Base-by-base conservation (phyloP, 148 eudicot species). In the Arbutus unedo region DNA sequence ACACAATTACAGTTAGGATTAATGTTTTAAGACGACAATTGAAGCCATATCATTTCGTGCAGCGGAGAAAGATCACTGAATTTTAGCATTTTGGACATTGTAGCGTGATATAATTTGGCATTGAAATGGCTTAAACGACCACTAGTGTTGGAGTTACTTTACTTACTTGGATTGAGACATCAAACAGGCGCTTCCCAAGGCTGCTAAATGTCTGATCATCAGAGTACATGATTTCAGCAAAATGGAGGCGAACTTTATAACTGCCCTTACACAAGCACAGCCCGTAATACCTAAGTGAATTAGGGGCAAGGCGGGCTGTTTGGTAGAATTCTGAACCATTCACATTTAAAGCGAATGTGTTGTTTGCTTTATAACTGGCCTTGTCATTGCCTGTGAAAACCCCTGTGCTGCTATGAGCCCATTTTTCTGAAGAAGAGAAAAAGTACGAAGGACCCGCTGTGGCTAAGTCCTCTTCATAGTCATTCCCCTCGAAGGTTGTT, bases 391-490 rank as follows among this genome's bases (percentile, higher is more conserved):
- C 85, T 82, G 87, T 82, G 83, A 81, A 93, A 50, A 78, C 77
- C 47, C 98, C 98, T 21, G 91, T 89, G 79, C 93, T 93, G 81
- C 94, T 93, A 81, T 91, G 90, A 78, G 93, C 98, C 98, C 98
- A 93, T 84, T 83, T 88, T 55, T 87, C 85, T 16, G 76, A 81
- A 57, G 83, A 81, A 64, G 87, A 55, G 81, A 38, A 84, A 77
- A 92, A 93, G 66, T 75, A 81, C 25, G 98, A 89, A 43, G 91
- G 84, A 8, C 96, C 95, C 3, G 53, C 71, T 3, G 67, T 48
- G 76, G 47, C 72, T 11, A 70, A 16, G 83, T 93, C 93, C 60
- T 88, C 93, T 78, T 89, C 93, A 23, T 93, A 95, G 9, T 82
- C 87, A 16, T 89, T 47, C 44, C 87, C 89, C 14, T 86, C 90